phyloP scores from a whole-genome alignment of 2,329 filamentous ascomycete genomes.

The Ceratocystis lukuohia region DNA sequence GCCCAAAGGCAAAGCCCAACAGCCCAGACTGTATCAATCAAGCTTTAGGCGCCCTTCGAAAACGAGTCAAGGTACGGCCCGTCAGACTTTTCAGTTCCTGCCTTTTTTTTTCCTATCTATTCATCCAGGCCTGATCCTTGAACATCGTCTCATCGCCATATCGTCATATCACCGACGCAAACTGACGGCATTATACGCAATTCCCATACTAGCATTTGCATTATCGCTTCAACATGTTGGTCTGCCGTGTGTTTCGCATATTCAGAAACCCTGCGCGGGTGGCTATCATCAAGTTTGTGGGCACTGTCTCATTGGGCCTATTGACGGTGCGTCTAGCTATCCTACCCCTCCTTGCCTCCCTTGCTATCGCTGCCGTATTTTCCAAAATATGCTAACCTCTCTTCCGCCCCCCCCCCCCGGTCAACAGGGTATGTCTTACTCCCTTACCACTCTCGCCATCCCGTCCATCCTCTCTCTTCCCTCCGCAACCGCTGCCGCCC shows the following conservation, averaged over 20 bases:
- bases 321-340: constrained; percentile 54
- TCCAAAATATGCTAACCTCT: not conserved
- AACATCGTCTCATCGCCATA: not conserved
- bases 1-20: not conserved
- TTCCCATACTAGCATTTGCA: too few relatives aligned
- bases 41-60: not conserved
- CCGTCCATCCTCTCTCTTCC: constrained; percentile 71
- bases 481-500: constrained; percentile 55
- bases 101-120: not conserved
- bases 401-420: not conserved
- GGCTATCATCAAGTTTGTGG: constrained; percentile 79
- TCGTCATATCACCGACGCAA: not conserved
- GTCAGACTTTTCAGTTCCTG: constrained; percentile 3
- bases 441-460: constrained; percentile 62
- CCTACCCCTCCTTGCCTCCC: not conserved
- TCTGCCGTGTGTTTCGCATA: constrained; percentile 21
- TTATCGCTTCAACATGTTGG: constrained; percentile 11
- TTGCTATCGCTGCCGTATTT: not conserved
- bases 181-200: too few relatives aligned
- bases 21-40: not conserved
- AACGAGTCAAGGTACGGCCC: not conserved
- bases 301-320: constrained; percentile 76
- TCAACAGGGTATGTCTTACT: constrained; percentile 71
- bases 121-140: not conserved
- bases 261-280: constrained; percentile 55